Conservation (phyloP, 139 green algal species). For the Micromonas commoda region DNA sequence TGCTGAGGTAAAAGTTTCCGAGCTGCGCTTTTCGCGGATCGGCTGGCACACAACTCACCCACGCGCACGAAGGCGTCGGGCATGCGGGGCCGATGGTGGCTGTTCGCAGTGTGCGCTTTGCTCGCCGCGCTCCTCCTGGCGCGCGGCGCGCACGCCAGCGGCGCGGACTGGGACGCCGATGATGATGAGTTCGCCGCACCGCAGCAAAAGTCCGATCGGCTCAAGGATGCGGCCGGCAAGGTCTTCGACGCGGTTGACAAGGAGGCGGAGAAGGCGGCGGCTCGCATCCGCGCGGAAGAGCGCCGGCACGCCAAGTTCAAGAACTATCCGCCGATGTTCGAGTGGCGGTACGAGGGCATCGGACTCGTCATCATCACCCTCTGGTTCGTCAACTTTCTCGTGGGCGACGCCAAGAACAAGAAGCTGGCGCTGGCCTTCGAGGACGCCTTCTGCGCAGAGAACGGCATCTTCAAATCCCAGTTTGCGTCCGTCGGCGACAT, state of each 20-base stretch:
- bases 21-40: too few relatives aligned
- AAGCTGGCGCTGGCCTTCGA: not conserved
- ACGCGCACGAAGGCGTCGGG: too few relatives aligned
- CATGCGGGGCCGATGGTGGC: too few relatives aligned
- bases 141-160: too few relatives aligned
- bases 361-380: not conserved
- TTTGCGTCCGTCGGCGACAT: not conserved
- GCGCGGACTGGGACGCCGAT: not conserved
- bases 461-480: not conserved
- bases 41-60: too few relatives aligned
- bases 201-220: too few relatives aligned
- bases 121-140: not conserved
- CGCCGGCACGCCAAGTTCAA: not conserved
- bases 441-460: not conserved
- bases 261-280: not conserved
- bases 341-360: not conserved
- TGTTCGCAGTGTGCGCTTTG: not conserved
- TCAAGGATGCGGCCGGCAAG: too few relatives aligned
- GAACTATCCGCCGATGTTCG: not conserved
- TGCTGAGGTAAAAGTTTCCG: too few relatives aligned
- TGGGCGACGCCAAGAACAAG: not conserved
- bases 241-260: not conserved
- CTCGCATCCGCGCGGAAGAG: not conserved
- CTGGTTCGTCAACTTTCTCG: not conserved
- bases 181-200: not conserved